Conservation (phyloP, 2,329 filamentous ascomycete species). For the Ascomycota sp. region DNA sequence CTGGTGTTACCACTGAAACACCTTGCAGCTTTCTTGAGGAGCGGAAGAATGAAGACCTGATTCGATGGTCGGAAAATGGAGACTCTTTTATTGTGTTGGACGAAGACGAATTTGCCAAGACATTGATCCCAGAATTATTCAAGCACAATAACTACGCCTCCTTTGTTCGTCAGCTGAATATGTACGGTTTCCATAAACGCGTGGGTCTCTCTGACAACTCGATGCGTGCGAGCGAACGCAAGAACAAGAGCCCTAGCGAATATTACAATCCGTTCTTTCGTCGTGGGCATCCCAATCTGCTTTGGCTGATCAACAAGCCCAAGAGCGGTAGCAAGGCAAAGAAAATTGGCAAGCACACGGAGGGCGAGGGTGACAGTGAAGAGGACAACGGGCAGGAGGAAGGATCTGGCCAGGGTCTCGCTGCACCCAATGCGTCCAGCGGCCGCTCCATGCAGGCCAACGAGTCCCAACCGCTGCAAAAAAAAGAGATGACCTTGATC, state of each 20-base stretch:
- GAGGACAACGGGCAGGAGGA: constrained; percentile 24
- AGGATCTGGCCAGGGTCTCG: constrained; percentile 5
- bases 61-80: constrained; percentile 89
- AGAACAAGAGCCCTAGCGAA: constrained; percentile 94
- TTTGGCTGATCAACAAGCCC: constrained; percentile 93
- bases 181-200: constrained; percentile 95
- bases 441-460: constrained; percentile 17
- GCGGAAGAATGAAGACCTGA: constrained; percentile 77
- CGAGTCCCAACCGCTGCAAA: constrained; percentile 27
- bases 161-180: constrained; percentile 85
- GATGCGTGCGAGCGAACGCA: constrained; percentile 88
- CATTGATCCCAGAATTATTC: constrained; percentile 88
- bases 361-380: constrained; percentile 42
- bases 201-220: constrained; percentile 88
- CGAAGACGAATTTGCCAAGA: constrained; percentile 95
- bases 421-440: constrained; percentile 5
- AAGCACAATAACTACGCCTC: constrained; percentile 98
- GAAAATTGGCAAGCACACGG: constrained; percentile 41
- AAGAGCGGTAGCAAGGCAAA: constrained; percentile 45
- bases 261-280: constrained; percentile 95
- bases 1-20: neutral
- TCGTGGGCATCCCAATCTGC: constrained; percentile 69
- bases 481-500: constrained; percentile 56
- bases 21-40: constrained; percentile 65
- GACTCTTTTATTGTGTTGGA: constrained; percentile 93